Base-by-base conservation (phyloP, 2,329 filamentous ascomycete species). In the Stemphylium beticola region DNA sequence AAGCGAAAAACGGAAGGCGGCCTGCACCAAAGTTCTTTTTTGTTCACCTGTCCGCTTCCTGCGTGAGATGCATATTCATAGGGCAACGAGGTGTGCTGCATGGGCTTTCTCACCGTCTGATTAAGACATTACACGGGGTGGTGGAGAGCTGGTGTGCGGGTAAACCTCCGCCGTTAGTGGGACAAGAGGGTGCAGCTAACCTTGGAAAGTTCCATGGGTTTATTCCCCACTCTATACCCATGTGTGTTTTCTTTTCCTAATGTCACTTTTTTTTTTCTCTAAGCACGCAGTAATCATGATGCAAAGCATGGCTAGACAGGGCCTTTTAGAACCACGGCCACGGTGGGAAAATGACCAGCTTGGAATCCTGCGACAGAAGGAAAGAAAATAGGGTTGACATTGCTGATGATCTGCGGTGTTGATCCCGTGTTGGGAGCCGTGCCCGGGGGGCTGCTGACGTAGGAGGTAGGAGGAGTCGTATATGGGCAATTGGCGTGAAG, bases 21-120 rank as follows among this genome's bases (percentile, higher is more conserved):
- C 42, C n/a, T 45, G 14, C 26, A 36, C 18, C n/a, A 18, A 18
- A 17, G 33, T 18, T 18, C 17, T 15, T 17, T 15, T 36, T 36
- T 15, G 10, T 11, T 9, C 3, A 11, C 2, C 26, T 29, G 26
- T 9, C 26, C 9, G 26, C 26, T 29, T 29, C 11, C 26, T 29
- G 26, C 26, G 9, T 29, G 26, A 29, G 26, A 29, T 29, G 26
- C 26, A 29, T 29, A 4, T 29, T 29, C 10, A 11, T 9, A 29
- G 26, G 26, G 26, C 26, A 29, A 11, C 26, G 9, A 11, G 2
- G 26, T 29, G 26, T 11, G 10, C 26, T 29, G 26, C 9, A 29
- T 29, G 26, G 26, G 2, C 26, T 36, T 10, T 52, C 55, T 68
- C 65, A 70, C 64, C 65, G 67, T 71, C 66, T 68, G 65, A 64